phyloP scores from a whole-genome alignment of 495 filamentous ascomycete species.

The Penicillium odoratum region DNA sequence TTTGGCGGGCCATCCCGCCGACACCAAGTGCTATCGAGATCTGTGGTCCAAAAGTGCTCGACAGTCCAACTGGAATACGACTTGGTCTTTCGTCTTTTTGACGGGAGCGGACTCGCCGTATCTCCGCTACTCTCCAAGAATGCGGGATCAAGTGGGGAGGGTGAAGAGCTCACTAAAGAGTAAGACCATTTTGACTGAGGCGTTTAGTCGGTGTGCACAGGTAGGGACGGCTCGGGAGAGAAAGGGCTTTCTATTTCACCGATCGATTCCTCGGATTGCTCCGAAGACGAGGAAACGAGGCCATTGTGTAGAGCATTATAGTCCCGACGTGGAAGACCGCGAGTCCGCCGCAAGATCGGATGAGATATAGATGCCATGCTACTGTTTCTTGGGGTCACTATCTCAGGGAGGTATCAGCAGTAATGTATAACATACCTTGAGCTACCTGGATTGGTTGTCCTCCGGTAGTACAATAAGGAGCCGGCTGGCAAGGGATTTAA shows the following conservation, averaged over 20 bases:
- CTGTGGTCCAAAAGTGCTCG: slow-evolving; percentile 17
- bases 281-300: slow-evolving; percentile 7
- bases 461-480: neutral
- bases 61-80: slow-evolving; percentile 18
- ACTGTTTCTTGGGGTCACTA: slow-evolving; percentile 9
- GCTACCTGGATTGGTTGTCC: slow-evolving; percentile 6
- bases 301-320: slow-evolving; percentile 16
- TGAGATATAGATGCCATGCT: slow-evolving; percentile 9
- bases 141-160: slow-evolving; percentile 13
- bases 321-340: slow-evolving; percentile 15
- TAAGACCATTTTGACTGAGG: slow-evolving; percentile 14
- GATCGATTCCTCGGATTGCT: slow-evolving; percentile 9
- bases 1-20: slow-evolving; percentile 13
- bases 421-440: slow-evolving; percentile 10
- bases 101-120: slow-evolving; percentile 14
- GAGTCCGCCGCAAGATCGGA: slow-evolving; percentile 8
- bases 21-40: slow-evolving; percentile 18
- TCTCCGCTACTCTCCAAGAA: slow-evolving; percentile 15
- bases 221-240: slow-evolving; percentile 13
- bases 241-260: slow-evolving; percentile 10
- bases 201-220: slow-evolving; percentile 5
- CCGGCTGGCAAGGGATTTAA: slow-evolving; percentile 7
- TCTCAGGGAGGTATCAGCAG: slow-evolving; percentile 1
- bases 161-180: slow-evolving; percentile 15
- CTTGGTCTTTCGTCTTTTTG: slow-evolving; percentile 18